Conservation (phyloP, 192 early-diverging fungal genomes). For the Hyaloraphidium curvatum region DNA sequence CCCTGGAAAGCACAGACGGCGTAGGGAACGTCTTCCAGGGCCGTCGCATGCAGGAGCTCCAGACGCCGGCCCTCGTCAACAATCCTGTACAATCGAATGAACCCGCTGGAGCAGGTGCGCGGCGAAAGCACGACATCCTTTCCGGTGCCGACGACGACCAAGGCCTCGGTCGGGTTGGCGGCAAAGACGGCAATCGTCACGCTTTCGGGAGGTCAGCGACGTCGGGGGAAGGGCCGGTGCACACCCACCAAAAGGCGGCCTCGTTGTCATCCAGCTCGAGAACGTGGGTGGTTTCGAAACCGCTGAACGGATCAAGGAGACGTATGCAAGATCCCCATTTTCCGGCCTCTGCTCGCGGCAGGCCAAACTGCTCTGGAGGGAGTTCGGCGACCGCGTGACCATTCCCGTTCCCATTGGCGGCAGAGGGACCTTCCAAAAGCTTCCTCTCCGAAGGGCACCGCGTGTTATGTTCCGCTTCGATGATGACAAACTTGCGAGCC, state of each 20-base stretch:
- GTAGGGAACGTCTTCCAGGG: slow-evolving; percentile 63
- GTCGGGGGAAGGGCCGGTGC: not conserved
- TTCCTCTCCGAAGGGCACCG: not conserved
- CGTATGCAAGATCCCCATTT: slow-evolving; percentile 80
- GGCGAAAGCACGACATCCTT: slow-evolving; percentile 47
- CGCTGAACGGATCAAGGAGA: slow-evolving; percentile 53
- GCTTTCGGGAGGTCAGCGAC: not conserved
- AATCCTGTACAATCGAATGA: slow-evolving; percentile 48
- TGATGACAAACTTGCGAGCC: slow-evolving; percentile 68
- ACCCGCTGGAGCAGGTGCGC: slow-evolving; percentile 42
- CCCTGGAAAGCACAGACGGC: slow-evolving; percentile 76
- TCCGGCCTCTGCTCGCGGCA: slow-evolving; percentile 40
- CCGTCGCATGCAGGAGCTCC: slow-evolving; percentile 72
- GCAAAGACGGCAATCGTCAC: slow-evolving; percentile 43
- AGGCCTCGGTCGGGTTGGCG: slow-evolving; percentile 26
- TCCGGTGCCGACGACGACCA: slow-evolving; percentile 72
- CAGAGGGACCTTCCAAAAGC: not conserved
- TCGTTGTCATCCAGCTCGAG: slow-evolving; percentile 69
- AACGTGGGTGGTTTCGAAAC: slow-evolving; percentile 41
- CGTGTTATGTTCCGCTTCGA: slow-evolving; percentile 62
- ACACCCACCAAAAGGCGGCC: slow-evolving; percentile 47
- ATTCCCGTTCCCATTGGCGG: not conserved
- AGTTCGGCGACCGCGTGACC: slow-evolving; percentile 4
- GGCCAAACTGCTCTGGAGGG: slow-evolving; percentile 60
- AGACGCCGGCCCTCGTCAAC: slow-evolving; percentile 34